Evolutionary conservation across 1,139 yeast species (phyloP).

Genomic region (Scheffersomyces cryptocercus): DNA sequence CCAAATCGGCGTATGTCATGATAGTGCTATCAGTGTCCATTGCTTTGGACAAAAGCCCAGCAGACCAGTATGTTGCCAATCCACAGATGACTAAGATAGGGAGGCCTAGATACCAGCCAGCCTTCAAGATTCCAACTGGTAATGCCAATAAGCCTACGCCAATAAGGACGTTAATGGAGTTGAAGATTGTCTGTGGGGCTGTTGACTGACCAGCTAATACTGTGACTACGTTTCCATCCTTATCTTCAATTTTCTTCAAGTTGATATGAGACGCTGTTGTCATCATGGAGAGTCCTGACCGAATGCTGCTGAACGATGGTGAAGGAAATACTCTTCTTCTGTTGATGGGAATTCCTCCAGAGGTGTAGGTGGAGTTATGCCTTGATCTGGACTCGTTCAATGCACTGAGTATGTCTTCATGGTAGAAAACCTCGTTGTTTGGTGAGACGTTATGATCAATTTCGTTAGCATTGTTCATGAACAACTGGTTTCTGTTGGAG

Average conservation of each 20-base stretch:
- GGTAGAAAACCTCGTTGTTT: constrained; percentile 41
- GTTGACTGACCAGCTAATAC: constrained; percentile 78
- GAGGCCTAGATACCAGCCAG: constrained; percentile 48
- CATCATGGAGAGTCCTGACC: constrained; percentile 36
- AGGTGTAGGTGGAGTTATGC: constrained; percentile 23
- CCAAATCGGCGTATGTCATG: constrained; percentile 87
- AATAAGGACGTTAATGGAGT: constrained; percentile 48
- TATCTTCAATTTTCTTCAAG: constrained; percentile 66
- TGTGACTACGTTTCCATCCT: constrained; percentile 73
- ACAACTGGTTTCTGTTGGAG: constrained; percentile 27
- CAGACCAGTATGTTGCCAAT: constrained; percentile 46
- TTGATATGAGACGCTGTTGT: constrained; percentile 57
- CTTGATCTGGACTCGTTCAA: constrained; percentile 33
- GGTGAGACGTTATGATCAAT: constrained; percentile 13
- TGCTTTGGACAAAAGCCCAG: constrained; percentile 38
- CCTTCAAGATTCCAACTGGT: constrained; percentile 48
- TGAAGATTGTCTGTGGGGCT: constrained; percentile 51
- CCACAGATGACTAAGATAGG: constrained; percentile 44
- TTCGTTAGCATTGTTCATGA: constrained; percentile 19
- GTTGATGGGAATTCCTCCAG: constrained; percentile 23
- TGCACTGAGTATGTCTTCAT: constrained; percentile 38
- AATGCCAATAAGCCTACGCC: constrained; percentile 53
- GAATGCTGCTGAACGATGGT: constrained; percentile 38
- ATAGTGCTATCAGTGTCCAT: constrained; percentile 75
- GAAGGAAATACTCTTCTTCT: constrained; percentile 23